Base-by-base conservation (phyloP, 176 grass and related monocot genomes). In the Juncus inflexus region DNA sequence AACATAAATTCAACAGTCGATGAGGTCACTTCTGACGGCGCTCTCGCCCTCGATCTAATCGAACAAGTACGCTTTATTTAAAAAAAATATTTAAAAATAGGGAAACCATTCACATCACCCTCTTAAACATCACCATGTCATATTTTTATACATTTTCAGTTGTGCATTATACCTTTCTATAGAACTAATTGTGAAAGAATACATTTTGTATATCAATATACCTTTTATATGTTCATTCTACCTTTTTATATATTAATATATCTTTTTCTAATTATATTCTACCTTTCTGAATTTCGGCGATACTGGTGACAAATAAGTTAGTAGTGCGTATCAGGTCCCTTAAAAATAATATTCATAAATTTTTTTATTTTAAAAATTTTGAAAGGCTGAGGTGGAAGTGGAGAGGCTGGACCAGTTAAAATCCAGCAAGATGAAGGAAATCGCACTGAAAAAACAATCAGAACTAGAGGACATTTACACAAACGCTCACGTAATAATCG, bases 21-120 rank as follows among this genome's bases (percentile, higher is more conserved):
- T 73, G 77, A 99, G 58, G 95, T 94, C 42, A 99, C 83, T 63
- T 77, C 76, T 60, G 89, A 89, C 69, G 89, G 89, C 57, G 76
- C 95, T 63, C 86, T 99, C 64, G 85, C 95, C 50, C 83, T 80
- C 58, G 95, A 99, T 86, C 72, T 99, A 69, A 99, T 99, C 63
- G 95, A 99, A 65, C 95, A 94, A 72, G 95, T 99, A 74, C 75
- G 85, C 43, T 76, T 60, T 35, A 43, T 42, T 15, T 6, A 50
- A 55, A 55, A 55, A 55, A 5, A 35, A 36, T 6, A 40, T 28
- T 28, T 28, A 28, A 70, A 69, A 6, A 10, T 69, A 49, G 64
- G 9, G 16, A 64, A 45, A 9, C 6, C 15, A 64, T 15, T 28
- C 19, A 28, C 19, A 28, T 28, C 19, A 28, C 19, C 19, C 19